Percentiles rank a stretch among this genome's conserved stretches.
phyloP scores from a whole-genome alignment of 2,329 filamentous ascomycete species.

The Aspergillaceae sp. region DNA sequence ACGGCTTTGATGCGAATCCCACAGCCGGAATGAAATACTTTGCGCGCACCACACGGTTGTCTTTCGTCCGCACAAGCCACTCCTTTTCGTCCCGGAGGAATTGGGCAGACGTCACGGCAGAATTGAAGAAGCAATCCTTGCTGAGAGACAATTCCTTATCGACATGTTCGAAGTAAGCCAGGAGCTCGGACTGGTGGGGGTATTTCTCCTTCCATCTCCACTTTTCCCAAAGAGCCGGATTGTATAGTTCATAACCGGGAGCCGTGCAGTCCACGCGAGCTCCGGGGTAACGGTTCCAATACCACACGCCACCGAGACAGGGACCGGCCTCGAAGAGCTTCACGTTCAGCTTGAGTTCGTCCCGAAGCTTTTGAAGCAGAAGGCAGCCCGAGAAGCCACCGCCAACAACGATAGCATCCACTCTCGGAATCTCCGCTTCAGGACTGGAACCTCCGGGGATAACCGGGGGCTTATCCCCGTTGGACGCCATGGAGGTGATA shows the following conservation, averaged over 20 bases:
- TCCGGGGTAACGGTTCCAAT: constrained; percentile 14
- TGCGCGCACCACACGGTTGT: constrained; percentile 29
- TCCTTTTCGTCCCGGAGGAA: constrained; percentile 22
- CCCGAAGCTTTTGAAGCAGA: constrained; percentile 6
- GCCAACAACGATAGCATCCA: constrained; percentile 3
- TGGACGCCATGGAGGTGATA: too few relatives aligned
- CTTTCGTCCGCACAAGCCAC: constrained; percentile 40
- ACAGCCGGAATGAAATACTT: constrained; percentile 40
- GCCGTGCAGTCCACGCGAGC: constrained; percentile 7
- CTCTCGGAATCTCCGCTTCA: too few relatives aligned
- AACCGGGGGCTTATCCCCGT: too few relatives aligned
- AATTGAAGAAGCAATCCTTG: constrained; percentile 39
- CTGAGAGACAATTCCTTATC: constrained; percentile 36
- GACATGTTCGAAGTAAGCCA: constrained; percentile 40
- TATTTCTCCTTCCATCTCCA: constrained; percentile 35
- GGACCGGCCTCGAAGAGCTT: constrained; percentile 28
- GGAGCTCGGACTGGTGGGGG: constrained; percentile 29
- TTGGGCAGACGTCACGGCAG: constrained; percentile 32
- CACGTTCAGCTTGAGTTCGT: constrained; percentile 21
- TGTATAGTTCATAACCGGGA: not conserved
- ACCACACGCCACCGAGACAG: constrained; percentile 15
- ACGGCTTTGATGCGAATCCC: constrained; percentile 37
- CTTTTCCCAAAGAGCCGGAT: constrained; percentile 38
- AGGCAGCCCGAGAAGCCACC: constrained; percentile 9
- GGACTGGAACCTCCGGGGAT: too few relatives aligned